Evolutionary conservation across 176 grass and related monocot species (phyloP), one percentile per base, ranked within the genome.

Genomic region (Phragmites australis): DNA sequence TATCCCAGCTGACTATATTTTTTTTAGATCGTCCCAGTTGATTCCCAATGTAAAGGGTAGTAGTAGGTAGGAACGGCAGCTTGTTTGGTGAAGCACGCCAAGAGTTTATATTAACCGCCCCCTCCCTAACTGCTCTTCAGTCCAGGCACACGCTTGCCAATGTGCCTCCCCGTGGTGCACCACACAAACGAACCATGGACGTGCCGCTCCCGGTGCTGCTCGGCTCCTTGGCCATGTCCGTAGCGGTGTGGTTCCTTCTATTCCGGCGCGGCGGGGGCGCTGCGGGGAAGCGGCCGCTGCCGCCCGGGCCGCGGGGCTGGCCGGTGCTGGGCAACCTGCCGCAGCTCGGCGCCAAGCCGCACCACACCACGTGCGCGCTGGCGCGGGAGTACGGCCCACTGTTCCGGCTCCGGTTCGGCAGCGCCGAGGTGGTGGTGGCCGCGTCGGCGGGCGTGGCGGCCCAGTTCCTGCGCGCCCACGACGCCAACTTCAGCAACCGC

Each of bases 261-360:
- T n/a, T 26, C 54, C 0, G 6, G 11, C 9, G 22, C 3, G 23
- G 34, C 15, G 0, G 21, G 40, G 9, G 11, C 8, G 9, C 15
- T 30, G 8, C 17, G 31, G 6, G 21, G 55, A 1, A 13, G 55
- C 42, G 2, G 5, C 87, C 80, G 3, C 79, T 89, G 32, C 94
- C 94, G 10, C 94, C 94, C 0, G 94, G 91, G 0, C 94, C 94
- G 0, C 19, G 80, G 0, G 94, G 94, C 1, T 97, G 94, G 94
- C 91, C 94, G 0, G 72, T 97, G 30, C 80, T 97, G 13, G 94
- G 94, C 21, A 97, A 97, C 79, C 75, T 97, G 14, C 91, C 91
- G 7, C 89, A 93, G 77, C 79, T 97, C 0, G 91, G 94, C 14
- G 44, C 65, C 1, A 97, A 91, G 74, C 82, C 91, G 8, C 94